A percentile compares a stretch with the other conserved stretches of the same genome.
phyloP scores from a whole-genome alignment of 192 early-diverging fungal genomes.

The Entomortierella lignicola region DNA sequence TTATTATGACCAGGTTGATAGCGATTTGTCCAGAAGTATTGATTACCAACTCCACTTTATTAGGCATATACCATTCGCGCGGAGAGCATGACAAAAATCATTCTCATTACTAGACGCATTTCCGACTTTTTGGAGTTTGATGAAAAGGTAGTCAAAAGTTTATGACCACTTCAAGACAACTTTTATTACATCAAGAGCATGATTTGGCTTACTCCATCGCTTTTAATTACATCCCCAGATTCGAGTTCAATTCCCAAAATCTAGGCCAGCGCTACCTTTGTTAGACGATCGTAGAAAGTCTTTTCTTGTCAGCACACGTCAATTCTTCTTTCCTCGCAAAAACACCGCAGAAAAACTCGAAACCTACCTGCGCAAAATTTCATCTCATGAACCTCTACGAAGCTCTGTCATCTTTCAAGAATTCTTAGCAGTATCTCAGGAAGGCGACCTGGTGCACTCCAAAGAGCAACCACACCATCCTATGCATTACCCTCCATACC shows the following conservation, averaged over 20 bases:
- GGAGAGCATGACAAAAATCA: constrained; percentile 34
- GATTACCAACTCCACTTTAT: not conserved
- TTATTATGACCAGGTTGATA: too few species aligned
- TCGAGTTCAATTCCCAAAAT: constrained; percentile 55
- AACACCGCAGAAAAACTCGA: constrained; percentile 62
- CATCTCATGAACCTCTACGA: constrained; percentile 49
- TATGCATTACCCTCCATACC: not conserved
- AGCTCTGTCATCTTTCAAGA: constrained; percentile 57
- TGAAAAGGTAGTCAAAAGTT: constrained; percentile 42
- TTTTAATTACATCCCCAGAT: constrained; percentile 17
- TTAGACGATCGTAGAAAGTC: constrained; percentile 55
- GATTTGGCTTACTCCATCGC: not conserved
- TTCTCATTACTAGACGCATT: constrained; percentile 59
- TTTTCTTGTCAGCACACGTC: constrained; percentile 48
- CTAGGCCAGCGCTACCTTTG: constrained; percentile 44
- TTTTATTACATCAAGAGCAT: too few species aligned
- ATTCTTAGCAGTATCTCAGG: constrained; percentile 60
- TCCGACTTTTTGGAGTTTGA: constrained; percentile 66
- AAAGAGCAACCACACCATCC: constrained; percentile 43
- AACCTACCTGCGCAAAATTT: constrained; percentile 56
- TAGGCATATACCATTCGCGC: constrained; percentile 60
- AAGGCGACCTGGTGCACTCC: constrained; percentile 57
- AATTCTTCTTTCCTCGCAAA: constrained; percentile 56
- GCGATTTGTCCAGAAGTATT: too few species aligned
- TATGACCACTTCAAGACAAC: not conserved